These are phyloP conservation scores for Mycosarcoma mackinlayi DNA, from an alignment of 1,284 basidiomycete genomes.

Conservation along the genomic window DNA sequence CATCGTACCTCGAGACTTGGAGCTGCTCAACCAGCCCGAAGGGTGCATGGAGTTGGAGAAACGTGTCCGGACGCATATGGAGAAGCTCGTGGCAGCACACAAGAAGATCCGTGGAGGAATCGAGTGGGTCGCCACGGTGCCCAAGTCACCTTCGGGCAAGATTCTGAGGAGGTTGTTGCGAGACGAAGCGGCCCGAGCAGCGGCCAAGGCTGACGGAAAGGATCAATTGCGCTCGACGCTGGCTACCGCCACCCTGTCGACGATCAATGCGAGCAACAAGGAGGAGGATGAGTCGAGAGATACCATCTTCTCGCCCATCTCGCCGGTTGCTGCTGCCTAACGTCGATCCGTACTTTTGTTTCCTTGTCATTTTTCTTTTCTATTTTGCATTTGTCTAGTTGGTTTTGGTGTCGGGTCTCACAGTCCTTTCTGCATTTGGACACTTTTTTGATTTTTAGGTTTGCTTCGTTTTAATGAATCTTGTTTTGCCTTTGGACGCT, in stretches of 20 bases:
- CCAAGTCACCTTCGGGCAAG: constrained; percentile 63
- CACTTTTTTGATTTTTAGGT: neutral
- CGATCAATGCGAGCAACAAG: constrained; percentile 12
- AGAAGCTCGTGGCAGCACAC: constrained; percentile 64
- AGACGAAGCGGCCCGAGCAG: constrained; percentile 38
- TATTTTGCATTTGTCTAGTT: constrained; percentile 6
- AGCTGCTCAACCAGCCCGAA: constrained; percentile 56
- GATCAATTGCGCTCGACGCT: constrained; percentile 31
- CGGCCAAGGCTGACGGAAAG: constrained; percentile 29
- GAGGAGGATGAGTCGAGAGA: constrained; percentile 37
- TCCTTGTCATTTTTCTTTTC: neutral
- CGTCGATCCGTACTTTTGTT: neutral
- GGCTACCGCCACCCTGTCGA: constrained; percentile 9
- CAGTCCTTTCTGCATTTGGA: constrained; percentile 1
- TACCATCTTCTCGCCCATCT: constrained; percentile 40
- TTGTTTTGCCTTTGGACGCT: neutral
- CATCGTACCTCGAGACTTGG: constrained; percentile 55
- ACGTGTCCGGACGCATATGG: constrained; percentile 34
- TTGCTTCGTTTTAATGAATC: too few species aligned
- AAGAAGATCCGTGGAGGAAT: constrained; percentile 68
- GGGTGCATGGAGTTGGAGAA: constrained; percentile 58
- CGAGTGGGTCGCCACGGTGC: constrained; percentile 56
- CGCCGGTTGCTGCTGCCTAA: constrained; percentile 43
- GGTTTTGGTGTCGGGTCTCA: neutral
- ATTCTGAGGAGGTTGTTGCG: constrained; percentile 56